Conservation (phyloP, 1,139 yeast species). For the Yamadazyma spencermartinsiae region DNA sequence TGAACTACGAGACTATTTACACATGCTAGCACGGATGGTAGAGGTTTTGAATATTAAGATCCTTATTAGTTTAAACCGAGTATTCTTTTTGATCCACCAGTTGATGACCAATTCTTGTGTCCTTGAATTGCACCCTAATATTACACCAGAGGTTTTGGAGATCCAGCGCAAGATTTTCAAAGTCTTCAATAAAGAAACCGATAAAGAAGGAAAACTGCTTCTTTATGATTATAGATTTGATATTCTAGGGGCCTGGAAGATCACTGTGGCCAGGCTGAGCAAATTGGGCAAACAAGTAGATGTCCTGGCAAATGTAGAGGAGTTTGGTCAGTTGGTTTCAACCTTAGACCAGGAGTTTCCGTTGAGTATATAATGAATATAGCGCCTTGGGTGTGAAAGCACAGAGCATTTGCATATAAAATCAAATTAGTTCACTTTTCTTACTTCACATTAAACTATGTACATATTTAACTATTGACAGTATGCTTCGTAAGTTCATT, state of each 20-base stretch:
- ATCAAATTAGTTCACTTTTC: no score
- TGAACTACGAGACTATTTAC: conserved; percentile 8
- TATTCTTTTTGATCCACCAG: conserved; percentile 31
- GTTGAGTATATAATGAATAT: neutral
- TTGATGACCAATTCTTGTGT: conserved; percentile 29
- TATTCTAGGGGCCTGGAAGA: conserved; percentile 33
- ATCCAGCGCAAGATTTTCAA: conserved; percentile 21
- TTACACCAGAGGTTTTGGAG: conserved; percentile 17
- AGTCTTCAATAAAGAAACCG: conserved; percentile 6
- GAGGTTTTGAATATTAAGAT: conserved; percentile 4
- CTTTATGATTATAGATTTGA: conserved; percentile 35
- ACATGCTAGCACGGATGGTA: conserved; percentile 7
- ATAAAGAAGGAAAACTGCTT: conserved; percentile 21
- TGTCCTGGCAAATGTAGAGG: neutral
- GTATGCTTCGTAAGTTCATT: no score
- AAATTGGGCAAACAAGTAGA: neutral
- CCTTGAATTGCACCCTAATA: conserved; percentile 19
- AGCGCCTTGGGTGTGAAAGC: no score
- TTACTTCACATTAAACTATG: conserved; percentile 2
- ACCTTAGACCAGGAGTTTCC: neutral
- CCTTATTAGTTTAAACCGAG: conserved; percentile 28
- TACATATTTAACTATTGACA: conserved; percentile 3
- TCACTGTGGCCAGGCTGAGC: conserved; percentile 12
- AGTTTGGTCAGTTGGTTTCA: neutral
- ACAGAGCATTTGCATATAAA: no score